Evolutionary conservation across 495 filamentous ascomycete genomes (phyloP).

Genomic region (Wilcoxina mikolae): DNA sequence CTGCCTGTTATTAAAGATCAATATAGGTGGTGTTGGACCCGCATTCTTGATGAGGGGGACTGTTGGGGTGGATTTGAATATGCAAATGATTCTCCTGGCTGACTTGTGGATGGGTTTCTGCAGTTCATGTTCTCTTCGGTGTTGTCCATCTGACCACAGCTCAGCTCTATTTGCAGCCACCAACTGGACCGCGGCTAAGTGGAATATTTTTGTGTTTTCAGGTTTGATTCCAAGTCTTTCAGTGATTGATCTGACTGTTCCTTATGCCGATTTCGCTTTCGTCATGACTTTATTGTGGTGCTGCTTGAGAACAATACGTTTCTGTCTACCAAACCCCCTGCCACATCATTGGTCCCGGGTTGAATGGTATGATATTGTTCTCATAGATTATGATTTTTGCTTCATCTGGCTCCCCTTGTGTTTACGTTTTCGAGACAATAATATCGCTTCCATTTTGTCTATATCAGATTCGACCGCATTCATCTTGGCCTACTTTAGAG

Average conservation of each 20-base stretch:
- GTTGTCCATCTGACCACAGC: neutral
- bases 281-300: neutral
- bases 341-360: too few species aligned
- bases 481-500: neutral
- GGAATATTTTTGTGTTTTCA: neutral
- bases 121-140: too few species aligned
- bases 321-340: too few species aligned
- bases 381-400: neutral
- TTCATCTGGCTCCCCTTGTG: neutral
- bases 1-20: too few species aligned
- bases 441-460: neutral
- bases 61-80: too few species aligned
- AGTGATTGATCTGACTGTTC: neutral
- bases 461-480: neutral
- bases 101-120: too few species aligned
- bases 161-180: neutral
- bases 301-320: too few species aligned
- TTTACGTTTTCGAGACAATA: neutral
- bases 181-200: neutral
- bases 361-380: neutral
- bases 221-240: neutral
- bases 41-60: too few species aligned
- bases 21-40: too few species aligned
- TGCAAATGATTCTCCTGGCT: too few species aligned
- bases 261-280: neutral